Base-by-base conservation (phyloP, 768 basidiomycete genomes). In the Hygrophoropsis aurantiaca region DNA sequence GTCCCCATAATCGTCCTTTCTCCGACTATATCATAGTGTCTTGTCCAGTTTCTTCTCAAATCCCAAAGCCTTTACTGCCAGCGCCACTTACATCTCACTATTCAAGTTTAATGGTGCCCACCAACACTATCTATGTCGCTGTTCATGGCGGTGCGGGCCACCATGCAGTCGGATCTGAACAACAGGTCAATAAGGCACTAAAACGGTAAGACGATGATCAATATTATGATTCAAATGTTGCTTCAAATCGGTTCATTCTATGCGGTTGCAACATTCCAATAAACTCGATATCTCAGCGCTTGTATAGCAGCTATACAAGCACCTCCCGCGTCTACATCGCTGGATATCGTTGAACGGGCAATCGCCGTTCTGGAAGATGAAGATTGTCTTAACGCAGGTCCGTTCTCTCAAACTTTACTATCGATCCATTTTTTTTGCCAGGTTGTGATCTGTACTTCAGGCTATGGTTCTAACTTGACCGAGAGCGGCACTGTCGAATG, bases 111-210 rank as follows among this genome's bases (percentile, higher is more conserved):
- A n/a, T n/a, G n/a, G n/a, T n/a, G n/a, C n/a, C n/a, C n/a, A n/a
- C n/a, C 27, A 30, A 30, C 19, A 52, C 53, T 69, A 52, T 68
- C 33, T 78, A 74, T 52, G 65, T 89, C 47, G 81, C 80, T 3
- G 84, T 87, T 10, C 90, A 92, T 54, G 89, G 85, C 10, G 90
- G 90, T 24, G 90, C 90, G 21, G 90, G 89, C 3, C 62, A 70
- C n/a, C 87, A 90, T 54, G 59, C 71, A 6, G 66, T 58, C 38
- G 51, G 60, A 0, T 64, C 70, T 13, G 83, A 87, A 44, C 67
- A 71, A 21, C 69, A 72, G 27, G 68, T 86, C 32, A 85, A 84
- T 52, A 65, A 63, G 11, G 77, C 76, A 4, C 65, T 90, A 57
- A 72, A 74, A 66, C 71, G 67, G 85, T 86, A 57, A 66, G 68